These are phyloP conservation scores for Puccinellia tenuiflora DNA, from an alignment of 176 grass and related monocot species.

Conservation along the genomic window DNA sequence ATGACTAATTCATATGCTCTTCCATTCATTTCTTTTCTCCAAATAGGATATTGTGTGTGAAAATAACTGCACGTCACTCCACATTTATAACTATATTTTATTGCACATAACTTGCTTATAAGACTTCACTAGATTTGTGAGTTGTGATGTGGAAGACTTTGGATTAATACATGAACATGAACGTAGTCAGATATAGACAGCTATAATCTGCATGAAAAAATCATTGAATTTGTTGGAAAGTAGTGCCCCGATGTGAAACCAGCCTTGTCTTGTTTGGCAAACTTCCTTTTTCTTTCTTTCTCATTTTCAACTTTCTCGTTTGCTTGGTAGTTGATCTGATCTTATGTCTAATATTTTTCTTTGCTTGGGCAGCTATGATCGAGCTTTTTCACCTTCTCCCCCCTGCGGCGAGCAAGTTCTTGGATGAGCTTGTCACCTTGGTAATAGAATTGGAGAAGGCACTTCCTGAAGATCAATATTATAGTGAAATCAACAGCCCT, in stretches of 20 bases:
- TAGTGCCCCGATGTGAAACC: background rate
- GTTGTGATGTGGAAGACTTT: background rate
- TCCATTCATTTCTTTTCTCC: background rate
- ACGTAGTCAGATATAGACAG: background rate
- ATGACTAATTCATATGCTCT: background rate
- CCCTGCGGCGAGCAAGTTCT: conserved; percentile 80
- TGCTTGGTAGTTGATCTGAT: background rate
- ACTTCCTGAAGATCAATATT: conserved; percentile 86
- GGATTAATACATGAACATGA: background rate
- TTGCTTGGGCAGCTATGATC: conserved; percentile 75
- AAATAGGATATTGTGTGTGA: background rate
- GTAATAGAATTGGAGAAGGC: conserved; percentile 92
- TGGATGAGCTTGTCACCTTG: conserved; percentile 94
- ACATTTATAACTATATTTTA: background rate
- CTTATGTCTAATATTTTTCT: conserved; percentile 30
- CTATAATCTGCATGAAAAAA: background rate
- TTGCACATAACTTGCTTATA: background rate
- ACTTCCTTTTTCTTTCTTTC: background rate
- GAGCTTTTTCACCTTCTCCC: conserved; percentile 99
- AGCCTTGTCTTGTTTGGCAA: background rate
- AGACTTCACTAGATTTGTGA: background rate
- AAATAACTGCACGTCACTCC: background rate
- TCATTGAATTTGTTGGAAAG: background rate
- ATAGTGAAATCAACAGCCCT: conserved; percentile 99
- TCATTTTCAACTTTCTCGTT: background rate